Evolutionary conservation across 345 rosid genomes (phyloP).

Genomic region (Gossypium australe): DNA sequence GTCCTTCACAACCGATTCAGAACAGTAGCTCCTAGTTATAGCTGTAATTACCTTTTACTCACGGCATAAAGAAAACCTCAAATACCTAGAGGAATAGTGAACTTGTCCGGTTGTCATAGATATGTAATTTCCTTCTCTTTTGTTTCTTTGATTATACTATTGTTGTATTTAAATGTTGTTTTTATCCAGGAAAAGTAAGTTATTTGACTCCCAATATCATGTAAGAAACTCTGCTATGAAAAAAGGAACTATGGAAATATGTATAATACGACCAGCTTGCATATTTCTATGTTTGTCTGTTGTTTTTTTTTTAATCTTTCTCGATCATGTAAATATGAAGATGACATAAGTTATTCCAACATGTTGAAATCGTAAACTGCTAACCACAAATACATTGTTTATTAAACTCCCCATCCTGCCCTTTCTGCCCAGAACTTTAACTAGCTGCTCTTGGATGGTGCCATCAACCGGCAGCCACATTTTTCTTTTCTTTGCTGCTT

Average conservation of each 20-base stretch:
- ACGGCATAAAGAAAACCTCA: not conserved
- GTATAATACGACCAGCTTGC: not conserved
- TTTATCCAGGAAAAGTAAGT: not conserved
- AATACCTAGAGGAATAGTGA: slow-evolving; percentile 3
- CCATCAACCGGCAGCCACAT: too few relatives aligned
- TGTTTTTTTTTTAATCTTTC: not conserved
- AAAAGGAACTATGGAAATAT: not conserved
- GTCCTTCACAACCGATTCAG: slow-evolving; percentile 45
- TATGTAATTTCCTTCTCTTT: not conserved
- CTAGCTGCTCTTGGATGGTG: too few relatives aligned
- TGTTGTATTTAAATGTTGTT: slow-evolving; percentile 7
- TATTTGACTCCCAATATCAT: not conserved
- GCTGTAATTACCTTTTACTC: slow-evolving; percentile 7
- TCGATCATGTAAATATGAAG: not conserved
- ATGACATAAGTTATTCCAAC: not conserved
- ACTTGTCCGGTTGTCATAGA: not conserved
- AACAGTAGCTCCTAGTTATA: slow-evolving; percentile 40
- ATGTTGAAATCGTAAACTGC: not conserved
- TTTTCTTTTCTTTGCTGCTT: too few relatives aligned
- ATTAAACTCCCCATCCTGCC: too few relatives aligned
- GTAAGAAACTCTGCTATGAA: not conserved
- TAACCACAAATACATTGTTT: too few relatives aligned
- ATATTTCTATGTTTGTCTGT: not conserved
- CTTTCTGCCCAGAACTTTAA: too few relatives aligned
- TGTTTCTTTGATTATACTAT: not conserved